Base-by-base conservation (phyloP, 1,139 yeast species). In the Candida anutae region DNA sequence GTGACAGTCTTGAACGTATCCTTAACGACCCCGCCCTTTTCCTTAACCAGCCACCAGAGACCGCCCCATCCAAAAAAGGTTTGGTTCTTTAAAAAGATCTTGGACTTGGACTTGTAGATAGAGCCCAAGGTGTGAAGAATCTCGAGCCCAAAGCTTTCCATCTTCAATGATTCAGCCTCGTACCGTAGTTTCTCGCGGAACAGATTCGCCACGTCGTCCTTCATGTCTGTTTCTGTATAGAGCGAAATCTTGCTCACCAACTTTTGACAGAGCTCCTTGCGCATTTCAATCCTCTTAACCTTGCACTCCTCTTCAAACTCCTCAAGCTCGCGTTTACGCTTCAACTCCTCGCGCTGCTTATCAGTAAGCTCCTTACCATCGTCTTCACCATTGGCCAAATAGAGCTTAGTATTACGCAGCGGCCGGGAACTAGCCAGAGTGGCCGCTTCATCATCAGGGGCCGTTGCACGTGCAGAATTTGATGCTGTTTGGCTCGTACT, bases 121-220 rank as follows among this genome's bases (percentile, higher is more conserved):
- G 69, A 62, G 12, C 97, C 97, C 33, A 88, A 75, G 1, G 95
- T 71, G 48, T 88, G 96, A 33, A 90, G 68, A 26, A 88, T 79
- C 49, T 88, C 95, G 28, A 87, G 61, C 6, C 97, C 97, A 58
- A 88, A 90, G 28, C 95, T 83, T 55, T 88, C 97, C 82, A 85
- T 77, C 49, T 88, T 88, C 37, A 90, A 69, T 26, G 81, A 69
- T 46, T 87, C 94, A 2, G 95, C 95, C 53, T 88, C 96, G 39
- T 80, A 72, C 39, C 68, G 70, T 46, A 82, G 71, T 52, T 87
- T 85, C 31, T 69, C 72, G 36, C 66, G 64, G 53, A 85, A 88
- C 1, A 94, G 74, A 18, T 59, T 58, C 11, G 76, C 73, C 22
- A 87, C 81, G 34, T 75, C 87, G 2, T 58, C 69, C 26, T 72